A percentile compares a stretch with the other conserved stretches of the same genome.
Evolutionary conservation across 495 filamentous ascomycete genomes (phyloP).

Genomic region (Pyrenula aspistea): DNA sequence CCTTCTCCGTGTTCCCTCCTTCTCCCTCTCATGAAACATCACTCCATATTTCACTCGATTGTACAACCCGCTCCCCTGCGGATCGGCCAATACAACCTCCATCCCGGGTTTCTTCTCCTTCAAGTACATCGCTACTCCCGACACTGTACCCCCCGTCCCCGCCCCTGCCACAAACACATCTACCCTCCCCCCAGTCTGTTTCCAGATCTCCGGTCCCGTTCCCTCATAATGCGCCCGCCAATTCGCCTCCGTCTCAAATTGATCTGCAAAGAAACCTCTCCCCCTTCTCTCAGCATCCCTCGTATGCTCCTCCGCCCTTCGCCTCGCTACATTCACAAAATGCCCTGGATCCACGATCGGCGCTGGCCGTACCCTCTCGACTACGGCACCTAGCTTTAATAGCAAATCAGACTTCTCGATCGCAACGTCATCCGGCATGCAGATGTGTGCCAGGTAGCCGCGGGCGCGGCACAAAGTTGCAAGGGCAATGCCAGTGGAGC

Average conservation of each 20-base stretch:
- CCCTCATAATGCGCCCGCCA: conserved; percentile 69
- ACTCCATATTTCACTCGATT: conserved; percentile 86
- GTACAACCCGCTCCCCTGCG: conserved; percentile 85
- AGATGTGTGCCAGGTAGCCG: conserved; percentile 89
- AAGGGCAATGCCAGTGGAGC: conserved; percentile 86
- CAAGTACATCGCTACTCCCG: conserved; percentile 71
- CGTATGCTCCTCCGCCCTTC: conserved; percentile 61
- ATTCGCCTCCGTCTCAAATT: conserved; percentile 87
- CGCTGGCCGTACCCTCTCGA: conserved; percentile 79
- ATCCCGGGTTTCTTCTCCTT: conserved; percentile 55
- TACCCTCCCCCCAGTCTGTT: conserved; percentile 60
- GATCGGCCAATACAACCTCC: conserved; percentile 78
- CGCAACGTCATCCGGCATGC: conserved; percentile 86
- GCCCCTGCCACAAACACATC: conserved; percentile 95
- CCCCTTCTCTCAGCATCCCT: conserved; percentile 29
- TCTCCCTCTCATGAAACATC: conserved; percentile 83
- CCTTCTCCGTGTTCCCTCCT: conserved; percentile 76
- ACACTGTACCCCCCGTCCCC: conserved; percentile 88
- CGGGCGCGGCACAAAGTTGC: conserved; percentile 77
- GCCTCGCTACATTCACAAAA: conserved; percentile 89
- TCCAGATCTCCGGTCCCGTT: conserved; percentile 82
- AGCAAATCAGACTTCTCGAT: conserved; percentile 82
- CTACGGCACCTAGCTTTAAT: conserved; percentile 76
- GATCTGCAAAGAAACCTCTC: conserved; percentile 84
- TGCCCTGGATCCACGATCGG: conserved; percentile 84